These are phyloP conservation scores for Cyberlindnera subsufficiens DNA, from an alignment of 805 yeast species.

Conservation along the genomic window DNA sequence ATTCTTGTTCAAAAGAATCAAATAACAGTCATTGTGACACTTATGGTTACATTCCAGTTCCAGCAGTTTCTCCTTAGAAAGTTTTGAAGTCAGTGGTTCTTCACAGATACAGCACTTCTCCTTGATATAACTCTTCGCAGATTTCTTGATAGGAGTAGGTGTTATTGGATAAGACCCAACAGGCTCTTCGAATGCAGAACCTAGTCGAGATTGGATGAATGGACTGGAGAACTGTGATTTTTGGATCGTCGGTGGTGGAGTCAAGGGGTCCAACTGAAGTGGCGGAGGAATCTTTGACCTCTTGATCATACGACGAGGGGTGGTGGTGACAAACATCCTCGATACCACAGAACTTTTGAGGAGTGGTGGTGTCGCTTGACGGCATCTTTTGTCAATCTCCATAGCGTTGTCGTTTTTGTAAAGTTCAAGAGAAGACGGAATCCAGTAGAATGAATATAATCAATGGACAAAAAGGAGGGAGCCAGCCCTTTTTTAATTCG, in stretches of 20 bases:
- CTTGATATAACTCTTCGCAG: constrained; percentile 15
- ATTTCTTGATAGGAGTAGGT: constrained; percentile 1
- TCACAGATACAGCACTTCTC: constrained; percentile 38
- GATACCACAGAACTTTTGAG: constrained; percentile 3
- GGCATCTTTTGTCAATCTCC: constrained; percentile 7
- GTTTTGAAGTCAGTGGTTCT: constrained; percentile 33
- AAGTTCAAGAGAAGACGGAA: no score
- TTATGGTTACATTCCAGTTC: constrained; percentile 38
- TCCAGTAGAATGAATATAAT: no score
- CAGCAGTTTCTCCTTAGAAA: constrained; percentile 37
- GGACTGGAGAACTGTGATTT: not conserved
- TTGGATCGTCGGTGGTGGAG: constrained; percentile 20
- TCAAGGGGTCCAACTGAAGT: constrained; percentile 12
- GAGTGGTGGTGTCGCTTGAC: constrained; percentile 3
- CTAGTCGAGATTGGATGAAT: not conserved
- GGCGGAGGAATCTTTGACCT: constrained; percentile 21
- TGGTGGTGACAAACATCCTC: constrained; percentile 3
- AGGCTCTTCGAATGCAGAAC: no score
- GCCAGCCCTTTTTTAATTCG: no score
- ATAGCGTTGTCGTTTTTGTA: not conserved
- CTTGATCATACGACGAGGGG: constrained; percentile 15
- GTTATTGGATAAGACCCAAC: not conserved
- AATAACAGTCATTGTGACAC: constrained; percentile 39
- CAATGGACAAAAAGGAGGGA: no score
- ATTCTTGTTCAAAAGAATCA: constrained; percentile 23